phyloP scores from a whole-genome alignment of 306 rosid species.

The Cucurbita ficifolia region DNA sequence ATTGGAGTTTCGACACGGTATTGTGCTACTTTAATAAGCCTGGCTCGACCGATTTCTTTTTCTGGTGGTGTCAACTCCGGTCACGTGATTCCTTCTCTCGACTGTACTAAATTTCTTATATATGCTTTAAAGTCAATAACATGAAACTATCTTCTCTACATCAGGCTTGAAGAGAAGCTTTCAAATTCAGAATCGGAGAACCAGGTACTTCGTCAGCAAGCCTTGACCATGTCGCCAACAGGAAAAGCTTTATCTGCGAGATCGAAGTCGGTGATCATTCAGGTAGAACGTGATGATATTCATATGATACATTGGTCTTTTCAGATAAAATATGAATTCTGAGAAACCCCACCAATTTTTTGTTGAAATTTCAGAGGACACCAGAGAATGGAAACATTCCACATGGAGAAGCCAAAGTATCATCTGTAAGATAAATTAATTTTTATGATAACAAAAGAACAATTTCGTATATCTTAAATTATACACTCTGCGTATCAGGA shows the following conservation, averaged over 20 bases:
- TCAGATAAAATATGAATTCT: conserved; percentile 3
- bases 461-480: not conserved
- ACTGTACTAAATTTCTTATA: not conserved
- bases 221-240: conserved; percentile 87
- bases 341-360: not conserved
- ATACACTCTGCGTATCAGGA: conserved; percentile 33
- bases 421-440: conserved; percentile 28
- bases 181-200: conserved; percentile 97
- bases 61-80: not conserved
- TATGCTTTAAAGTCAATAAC: not conserved
- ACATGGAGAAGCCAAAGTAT: conserved; percentile 59
- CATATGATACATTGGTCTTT: conserved; percentile 2
- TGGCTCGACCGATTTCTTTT: not conserved
- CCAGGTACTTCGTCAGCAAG: conserved; percentile 99
- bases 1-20: not conserved
- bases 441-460: not conserved
- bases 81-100: not conserved
- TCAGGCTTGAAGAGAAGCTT: conserved; percentile 88
- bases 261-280: conserved; percentile 71
- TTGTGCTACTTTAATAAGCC: not conserved
- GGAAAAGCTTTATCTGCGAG: conserved; percentile 64
- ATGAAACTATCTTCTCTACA: conserved; percentile 13
- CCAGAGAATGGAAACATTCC: conserved; percentile 75
- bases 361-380: conserved; percentile 62
- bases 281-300: conserved; percentile 35